Evolutionary conservation across 176 grass and related monocot genomes (phyloP).

Genomic region (Guadua angustifolia): DNA sequence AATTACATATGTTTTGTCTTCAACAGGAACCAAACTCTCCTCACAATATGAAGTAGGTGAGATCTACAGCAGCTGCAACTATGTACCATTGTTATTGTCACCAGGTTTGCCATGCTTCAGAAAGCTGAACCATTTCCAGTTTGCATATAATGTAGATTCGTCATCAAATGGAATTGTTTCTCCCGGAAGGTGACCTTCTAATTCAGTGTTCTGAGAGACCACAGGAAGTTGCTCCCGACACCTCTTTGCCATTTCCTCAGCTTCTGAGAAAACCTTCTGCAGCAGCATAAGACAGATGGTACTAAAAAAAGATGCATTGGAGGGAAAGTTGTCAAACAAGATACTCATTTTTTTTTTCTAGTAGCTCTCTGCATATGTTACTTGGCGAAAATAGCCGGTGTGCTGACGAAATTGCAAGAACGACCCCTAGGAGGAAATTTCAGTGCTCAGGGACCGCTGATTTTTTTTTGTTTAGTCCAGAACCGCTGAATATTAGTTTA

Average conservation of each 20-base stretch:
- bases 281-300: constrained; percentile 24
- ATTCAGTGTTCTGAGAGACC: constrained; percentile 36
- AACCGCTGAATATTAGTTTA: too few relatives aligned
- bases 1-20: constrained; percentile 15
- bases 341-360: too few relatives aligned
- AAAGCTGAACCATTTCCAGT: constrained; percentile 95
- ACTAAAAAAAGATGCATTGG: not conserved
- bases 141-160: constrained; percentile 70
- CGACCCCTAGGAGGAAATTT: too few relatives aligned
- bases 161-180: constrained; percentile 66
- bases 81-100: constrained; percentile 9
- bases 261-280: constrained; percentile 87
- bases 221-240: constrained; percentile 64
- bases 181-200: constrained; percentile 39
- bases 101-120: constrained; percentile 48
- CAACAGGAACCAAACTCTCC: not conserved
- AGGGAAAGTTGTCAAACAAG: constrained; percentile 2
- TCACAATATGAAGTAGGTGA: constrained; percentile 9
- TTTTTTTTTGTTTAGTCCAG: too few relatives aligned
- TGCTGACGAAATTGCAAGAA: too few relatives aligned
- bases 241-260: constrained; percentile 66
- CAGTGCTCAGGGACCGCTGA: too few relatives aligned
- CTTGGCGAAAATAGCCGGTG: too few relatives aligned
- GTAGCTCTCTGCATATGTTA: too few relatives aligned
- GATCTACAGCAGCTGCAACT: constrained; percentile 3